phyloP scores from a whole-genome alignment of 1,284 basidiomycete species.

The Tetrapyrgos nigripes region DNA sequence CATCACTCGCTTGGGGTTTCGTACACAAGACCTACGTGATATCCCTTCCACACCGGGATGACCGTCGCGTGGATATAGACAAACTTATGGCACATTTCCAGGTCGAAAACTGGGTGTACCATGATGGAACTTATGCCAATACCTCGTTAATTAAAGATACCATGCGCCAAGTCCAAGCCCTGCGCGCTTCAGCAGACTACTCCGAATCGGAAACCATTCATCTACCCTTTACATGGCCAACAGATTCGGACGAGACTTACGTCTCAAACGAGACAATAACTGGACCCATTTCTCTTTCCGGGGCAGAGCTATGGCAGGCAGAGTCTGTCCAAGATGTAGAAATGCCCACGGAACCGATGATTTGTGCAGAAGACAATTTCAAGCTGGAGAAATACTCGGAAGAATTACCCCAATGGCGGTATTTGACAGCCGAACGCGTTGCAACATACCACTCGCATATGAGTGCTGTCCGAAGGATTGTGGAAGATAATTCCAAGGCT shows the following conservation, averaged over 20 bases:
- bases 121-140: conserved; percentile 9
- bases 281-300: not conserved
- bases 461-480: conserved; percentile 1
- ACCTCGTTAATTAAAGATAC: not conserved
- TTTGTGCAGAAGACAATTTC: conserved; percentile 11
- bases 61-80: conserved; percentile 2
- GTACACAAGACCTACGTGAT: conserved; percentile 10
- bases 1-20: conserved; percentile 3
- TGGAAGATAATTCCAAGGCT: conserved; percentile 6
- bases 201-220: not conserved
- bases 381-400: not conserved
- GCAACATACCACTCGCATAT: conserved; percentile 9
- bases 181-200: conserved; percentile 4
- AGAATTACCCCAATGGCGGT: conserved; percentile 4
- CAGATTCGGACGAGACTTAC: not conserved
- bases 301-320: conserved; percentile 6
- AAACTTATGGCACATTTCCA: conserved; percentile 3
- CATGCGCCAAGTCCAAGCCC: conserved; percentile 2
- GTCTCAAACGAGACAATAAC: not conserved
- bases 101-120: conserved; percentile 8
- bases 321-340: not conserved
- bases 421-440: conserved; percentile 6
- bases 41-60: conserved; percentile 6
- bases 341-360: not conserved
- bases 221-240: conserved; percentile 10